Conservation (phyloP, 257 asterid genomes). For the Solanum bulbocastanum region DNA sequence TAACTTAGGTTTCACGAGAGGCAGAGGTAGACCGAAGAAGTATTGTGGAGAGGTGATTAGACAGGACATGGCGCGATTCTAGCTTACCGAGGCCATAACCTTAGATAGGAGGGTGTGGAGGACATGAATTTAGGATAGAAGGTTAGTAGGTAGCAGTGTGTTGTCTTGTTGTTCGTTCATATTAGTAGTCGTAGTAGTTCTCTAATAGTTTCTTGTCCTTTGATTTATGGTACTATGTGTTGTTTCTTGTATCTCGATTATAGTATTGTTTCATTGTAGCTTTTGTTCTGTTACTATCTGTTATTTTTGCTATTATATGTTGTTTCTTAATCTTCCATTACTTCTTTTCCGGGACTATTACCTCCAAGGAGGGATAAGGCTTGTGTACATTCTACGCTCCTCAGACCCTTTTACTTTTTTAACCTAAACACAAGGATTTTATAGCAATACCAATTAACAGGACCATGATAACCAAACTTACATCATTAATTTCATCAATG, state of each 20-base stretch:
- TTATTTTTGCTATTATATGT: background rate
- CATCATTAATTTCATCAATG: constrained; percentile 53
- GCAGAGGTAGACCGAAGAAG: background rate
- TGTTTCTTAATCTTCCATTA: background rate
- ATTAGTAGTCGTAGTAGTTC: background rate
- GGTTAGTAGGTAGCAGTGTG: too few species aligned
- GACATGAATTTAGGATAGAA: background rate
- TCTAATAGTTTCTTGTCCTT: background rate
- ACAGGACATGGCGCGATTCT: background rate
- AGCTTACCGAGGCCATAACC: background rate
- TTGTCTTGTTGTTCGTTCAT: background rate
- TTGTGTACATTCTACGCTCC: too few species aligned
- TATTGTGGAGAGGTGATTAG: background rate
- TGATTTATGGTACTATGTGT: too few species aligned
- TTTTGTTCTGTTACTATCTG: too few species aligned
- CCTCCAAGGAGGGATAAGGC: background rate
- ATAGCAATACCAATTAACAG: background rate
- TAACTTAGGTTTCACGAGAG: background rate
- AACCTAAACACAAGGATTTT: background rate
- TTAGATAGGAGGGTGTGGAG: background rate
- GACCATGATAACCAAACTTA: constrained; percentile 5
- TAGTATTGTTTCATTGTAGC: background rate
- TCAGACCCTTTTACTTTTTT: background rate
- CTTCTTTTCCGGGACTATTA: background rate
- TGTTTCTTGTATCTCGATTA: background rate